Percentiles rank a stretch among this genome's conserved stretches.
phyloP scores from a whole-genome alignment of 495 filamentous ascomycete genomes.

The Chaetomium tenue region DNA sequence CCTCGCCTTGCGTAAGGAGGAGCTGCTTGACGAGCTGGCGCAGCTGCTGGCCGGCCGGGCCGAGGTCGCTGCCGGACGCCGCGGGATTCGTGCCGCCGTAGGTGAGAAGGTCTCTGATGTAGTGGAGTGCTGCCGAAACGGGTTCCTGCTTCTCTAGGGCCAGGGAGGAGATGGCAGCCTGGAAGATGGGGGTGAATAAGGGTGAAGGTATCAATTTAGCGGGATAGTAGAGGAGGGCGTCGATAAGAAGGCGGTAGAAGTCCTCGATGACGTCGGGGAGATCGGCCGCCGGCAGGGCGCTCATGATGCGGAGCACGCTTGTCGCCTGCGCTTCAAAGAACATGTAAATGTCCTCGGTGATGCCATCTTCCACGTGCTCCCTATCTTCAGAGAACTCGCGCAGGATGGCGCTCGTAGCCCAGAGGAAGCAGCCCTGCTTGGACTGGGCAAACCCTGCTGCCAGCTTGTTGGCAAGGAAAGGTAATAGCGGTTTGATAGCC shows the following conservation, averaged over 20 bases:
- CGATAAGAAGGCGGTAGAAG: slow-evolving; percentile 89
- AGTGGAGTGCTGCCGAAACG: slow-evolving; percentile 86
- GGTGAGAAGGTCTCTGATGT: slow-evolving; percentile 85
- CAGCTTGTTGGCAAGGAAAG: slow-evolving; percentile 80
- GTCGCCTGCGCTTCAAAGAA: slow-evolving; percentile 93
- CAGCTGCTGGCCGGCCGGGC: slow-evolving; percentile 53
- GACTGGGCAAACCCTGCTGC: slow-evolving; percentile 79
- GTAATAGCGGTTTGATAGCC: slow-evolving; percentile 80
- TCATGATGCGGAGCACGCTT: slow-evolving; percentile 83
- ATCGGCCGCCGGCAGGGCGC: slow-evolving; percentile 79
- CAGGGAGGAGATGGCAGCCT: slow-evolving; percentile 79
- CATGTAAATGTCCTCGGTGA: slow-evolving; percentile 82
- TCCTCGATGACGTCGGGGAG: slow-evolving; percentile 98
- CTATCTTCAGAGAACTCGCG: slow-evolving; percentile 90
- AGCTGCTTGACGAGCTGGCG: slow-evolving; percentile 69
- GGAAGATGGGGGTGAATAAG: slow-evolving; percentile 78
- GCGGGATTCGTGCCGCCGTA: slow-evolving; percentile 79
- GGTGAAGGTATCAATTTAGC: slow-evolving; percentile 71
- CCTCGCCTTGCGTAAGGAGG: slow-evolving; percentile 67
- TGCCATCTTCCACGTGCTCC: slow-evolving; percentile 76
- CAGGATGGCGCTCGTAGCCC: slow-evolving; percentile 91
- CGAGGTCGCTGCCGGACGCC: slow-evolving; percentile 62
- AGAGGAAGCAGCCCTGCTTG: slow-evolving; percentile 93
- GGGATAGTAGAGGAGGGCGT: slow-evolving; percentile 90
- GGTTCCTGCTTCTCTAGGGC: slow-evolving; percentile 87